Base-by-base conservation (phyloP, 208 protist genomes). In the Acanthamoeba divionensis region DNA sequence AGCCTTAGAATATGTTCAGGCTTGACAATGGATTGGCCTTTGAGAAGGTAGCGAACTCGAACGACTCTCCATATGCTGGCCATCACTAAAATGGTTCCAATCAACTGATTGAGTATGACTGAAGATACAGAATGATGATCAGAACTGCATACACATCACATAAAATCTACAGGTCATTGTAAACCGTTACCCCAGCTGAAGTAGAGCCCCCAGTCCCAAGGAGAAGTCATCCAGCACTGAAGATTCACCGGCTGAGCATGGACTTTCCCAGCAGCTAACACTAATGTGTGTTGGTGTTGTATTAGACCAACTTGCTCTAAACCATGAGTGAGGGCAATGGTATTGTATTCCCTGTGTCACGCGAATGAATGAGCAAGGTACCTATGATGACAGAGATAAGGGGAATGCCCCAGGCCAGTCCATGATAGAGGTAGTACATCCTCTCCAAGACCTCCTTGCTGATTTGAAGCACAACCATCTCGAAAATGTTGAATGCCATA, bases 401-500 rank as follows among this genome's bases (percentile, higher is more conserved):
- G 21, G 73, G 73, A 1, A 31, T 54, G n/a, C 73, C 73, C 73
- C 73, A 83, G 50, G 73, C 73, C 33, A 83, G 9, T 7, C 21
- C 29, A 38, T 83, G 73, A 15, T 83, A 83, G 24, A 83, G 41
- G 21, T 65, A 31, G 26, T 83, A 54, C 48, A 26, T 65, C 31
- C 15, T 0, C 0, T 21, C 9, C 0, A 41, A 21, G 24, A 60
- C 10, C 5, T 41, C 4, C 55, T 26, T 8, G 55, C 26, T 65
- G 9, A 12, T n/a, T 12, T 2, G 0, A 38, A 31, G 26, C 52
- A 3, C 0, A 0, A 8, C n/a, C 21, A 83, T 54, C 73, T 83
- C 73, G 29, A 83, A 83, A 8, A 83, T 36, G 48, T 18, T 83
- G 73, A 83, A 47, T 33, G 52, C 57, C n/a, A 83, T 47, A n/a